Base-by-base conservation (phyloP, 2,329 filamentous ascomycete species). In the Fulvia fulva region DNA sequence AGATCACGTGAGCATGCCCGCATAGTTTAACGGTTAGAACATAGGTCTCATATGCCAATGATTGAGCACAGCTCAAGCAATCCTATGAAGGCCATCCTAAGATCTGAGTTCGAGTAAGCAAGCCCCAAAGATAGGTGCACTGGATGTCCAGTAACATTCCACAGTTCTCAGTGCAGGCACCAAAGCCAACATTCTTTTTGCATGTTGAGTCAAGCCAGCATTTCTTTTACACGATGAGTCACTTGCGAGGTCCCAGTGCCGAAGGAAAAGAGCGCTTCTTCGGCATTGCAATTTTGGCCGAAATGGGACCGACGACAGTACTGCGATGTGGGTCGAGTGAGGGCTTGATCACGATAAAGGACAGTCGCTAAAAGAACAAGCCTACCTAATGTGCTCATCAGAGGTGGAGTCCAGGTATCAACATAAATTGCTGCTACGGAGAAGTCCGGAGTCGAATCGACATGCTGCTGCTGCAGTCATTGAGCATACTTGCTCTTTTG, bases 401-500 rank as follows among this genome's bases (percentile, higher is more conserved):
- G n/a, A n/a, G n/a, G n/a, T n/a, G n/a, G n/a, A n/a, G n/a, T n/a
- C n/a, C 9, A 34, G 30, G 30, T 8, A 3, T 34, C 6, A 14
- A 34, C 16, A 8, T 14, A 34, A 19, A 19, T 45, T n/a, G 9
- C 43, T 45, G 19, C 14, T 9, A 21, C 3, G 43, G 19, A 59
- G 37, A 11, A 59, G 44, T 9, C 57, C 44, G 8, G 51, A 44
- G 23, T 59, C 57, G 6, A n/a, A n/a, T n/a, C n/a, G n/a, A n/a
- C n/a, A n/a, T n/a, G n/a, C n/a, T n/a, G n/a, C n/a, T n/a, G n/a
- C n/a, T n/a, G n/a, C n/a, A n/a, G n/a, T n/a, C n/a, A n/a, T n/a
- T n/a, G n/a, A n/a, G 68, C 60, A 58, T 61, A 64, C 52, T 64
- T 64, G 30, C 62, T 64, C 59, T 64, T 62, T 12, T 41, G 51